Evolutionary conservation across 2,329 filamentous ascomycete genomes (phyloP).

Genomic region (Alternaria consortialis): DNA sequence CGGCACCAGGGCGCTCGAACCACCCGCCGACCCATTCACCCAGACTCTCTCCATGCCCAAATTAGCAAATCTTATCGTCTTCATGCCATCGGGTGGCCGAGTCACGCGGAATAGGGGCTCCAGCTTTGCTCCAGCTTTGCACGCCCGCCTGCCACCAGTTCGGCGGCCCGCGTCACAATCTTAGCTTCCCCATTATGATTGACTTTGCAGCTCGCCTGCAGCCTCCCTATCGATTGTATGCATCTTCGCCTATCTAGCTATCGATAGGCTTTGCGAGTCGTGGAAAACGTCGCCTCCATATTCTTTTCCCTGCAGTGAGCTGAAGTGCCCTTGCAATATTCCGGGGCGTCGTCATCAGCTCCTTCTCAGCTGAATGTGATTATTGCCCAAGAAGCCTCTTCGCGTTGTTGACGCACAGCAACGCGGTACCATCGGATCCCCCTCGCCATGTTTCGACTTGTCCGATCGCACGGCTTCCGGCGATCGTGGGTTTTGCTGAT

Average conservation of each 20-base stretch:
- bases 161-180: slow-evolving; percentile 26
- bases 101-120: slow-evolving; percentile 25
- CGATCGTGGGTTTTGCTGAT: slow-evolving; percentile 7
- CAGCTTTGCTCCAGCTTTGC: slow-evolving; percentile 9
- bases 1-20: slow-evolving; percentile 21
- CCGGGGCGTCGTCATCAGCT: neutral
- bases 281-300: slow-evolving; percentile 1
- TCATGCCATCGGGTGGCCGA: slow-evolving; percentile 26
- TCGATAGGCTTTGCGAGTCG: slow-evolving; percentile 20
- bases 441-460: neutral
- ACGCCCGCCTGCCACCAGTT: slow-evolving; percentile 23
- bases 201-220: slow-evolving; percentile 29
- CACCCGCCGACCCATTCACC: slow-evolving; percentile 17
- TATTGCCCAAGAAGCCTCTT: slow-evolving; percentile 4
- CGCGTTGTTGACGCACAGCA: neutral
- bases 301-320: slow-evolving; percentile 1
- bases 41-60: slow-evolving; percentile 20
- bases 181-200: slow-evolving; percentile 47
- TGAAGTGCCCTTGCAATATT: neutral
- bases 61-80: slow-evolving; percentile 32
- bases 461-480: slow-evolving; percentile 9
- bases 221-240: slow-evolving; percentile 26
- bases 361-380: neutral
- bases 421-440: neutral
- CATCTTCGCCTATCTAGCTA: slow-evolving; percentile 14